Evolutionary conservation across 2,329 filamentous ascomycete genomes (phyloP).

Genomic region (Fusarium beomiforme): DNA sequence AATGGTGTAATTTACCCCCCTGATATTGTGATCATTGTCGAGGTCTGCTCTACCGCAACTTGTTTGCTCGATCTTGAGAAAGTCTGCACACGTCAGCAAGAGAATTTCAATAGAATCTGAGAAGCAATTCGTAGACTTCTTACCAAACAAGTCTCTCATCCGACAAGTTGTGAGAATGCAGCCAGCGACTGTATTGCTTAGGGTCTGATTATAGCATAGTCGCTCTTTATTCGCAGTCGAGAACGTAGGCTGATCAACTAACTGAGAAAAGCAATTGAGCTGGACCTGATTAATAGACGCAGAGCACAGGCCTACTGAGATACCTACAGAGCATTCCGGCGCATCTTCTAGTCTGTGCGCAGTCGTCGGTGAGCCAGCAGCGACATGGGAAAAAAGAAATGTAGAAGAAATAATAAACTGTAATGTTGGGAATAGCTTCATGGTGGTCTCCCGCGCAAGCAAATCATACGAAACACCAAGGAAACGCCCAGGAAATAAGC

Average conservation of each 20-base stretch:
- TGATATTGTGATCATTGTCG: background rate
- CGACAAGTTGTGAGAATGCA: background rate
- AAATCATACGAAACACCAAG: background rate
- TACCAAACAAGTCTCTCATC: background rate
- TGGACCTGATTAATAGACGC: background rate
- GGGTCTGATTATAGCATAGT: background rate
- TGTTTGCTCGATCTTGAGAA: background rate
- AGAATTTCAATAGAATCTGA: too few species aligned
- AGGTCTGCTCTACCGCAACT: background rate
- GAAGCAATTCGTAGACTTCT: background rate
- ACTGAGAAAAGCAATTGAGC: background rate
- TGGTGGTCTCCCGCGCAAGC: background rate
- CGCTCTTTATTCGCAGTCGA: background rate
- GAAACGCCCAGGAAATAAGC: too few species aligned
- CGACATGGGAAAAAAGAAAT: background rate
- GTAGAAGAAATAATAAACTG: background rate
- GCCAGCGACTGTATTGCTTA: background rate
- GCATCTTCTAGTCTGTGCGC: background rate
- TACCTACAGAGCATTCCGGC: background rate
- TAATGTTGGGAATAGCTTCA: background rate
- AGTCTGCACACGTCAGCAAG: background rate
- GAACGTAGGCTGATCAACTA: background rate
- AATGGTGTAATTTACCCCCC: background rate
- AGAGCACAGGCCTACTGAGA: accelerated
- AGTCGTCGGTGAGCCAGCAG: background rate